A percentile compares a stretch with the other conserved stretches of the same genome.
These are phyloP conservation scores for Lanmaoa pseudosensibilis DNA, from an alignment of 768 basidiomycete genomes.

Conservation along the genomic window DNA sequence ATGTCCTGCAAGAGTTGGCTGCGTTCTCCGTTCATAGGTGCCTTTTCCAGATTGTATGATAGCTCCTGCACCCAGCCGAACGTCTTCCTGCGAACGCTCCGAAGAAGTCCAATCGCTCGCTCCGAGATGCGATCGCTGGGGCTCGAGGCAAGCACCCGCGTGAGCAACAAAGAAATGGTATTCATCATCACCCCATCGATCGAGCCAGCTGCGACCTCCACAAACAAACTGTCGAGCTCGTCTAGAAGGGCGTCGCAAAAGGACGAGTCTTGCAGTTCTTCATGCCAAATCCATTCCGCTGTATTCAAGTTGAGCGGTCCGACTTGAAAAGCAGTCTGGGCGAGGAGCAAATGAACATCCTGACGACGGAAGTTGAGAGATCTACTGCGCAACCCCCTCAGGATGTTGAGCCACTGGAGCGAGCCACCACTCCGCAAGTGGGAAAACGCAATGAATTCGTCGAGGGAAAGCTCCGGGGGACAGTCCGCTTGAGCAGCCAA, in stretches of 20 bases:
- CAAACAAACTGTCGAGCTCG: not conserved
- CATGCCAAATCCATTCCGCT: not conserved
- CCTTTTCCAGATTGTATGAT: not conserved
- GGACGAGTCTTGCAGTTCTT: not conserved
- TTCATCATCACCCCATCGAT: constrained; percentile 28
- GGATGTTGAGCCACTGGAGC: not conserved
- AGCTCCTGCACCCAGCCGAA: not conserved
- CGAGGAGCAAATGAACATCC: not conserved
- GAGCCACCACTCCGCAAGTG: not conserved
- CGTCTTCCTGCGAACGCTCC: not conserved
- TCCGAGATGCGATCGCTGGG: not conserved
- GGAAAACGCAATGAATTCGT: not conserved
- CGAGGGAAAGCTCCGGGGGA: not conserved
- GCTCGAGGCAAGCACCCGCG: not conserved
- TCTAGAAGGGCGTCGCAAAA: not conserved
- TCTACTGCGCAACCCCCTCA: not conserved
- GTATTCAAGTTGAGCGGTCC: constrained; percentile 26
- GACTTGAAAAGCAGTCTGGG: not conserved
- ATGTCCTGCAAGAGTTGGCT: not conserved
- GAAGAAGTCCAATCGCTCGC: not conserved
- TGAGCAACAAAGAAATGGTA: constrained; percentile 32
- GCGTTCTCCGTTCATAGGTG: not conserved
- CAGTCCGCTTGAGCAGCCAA: not conserved
- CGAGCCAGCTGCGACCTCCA: not conserved
- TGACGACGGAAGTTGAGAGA: not conserved